These are phyloP conservation scores for Trichophaea hybrida DNA, from an alignment of 2,329 filamentous ascomycete genomes.

Conservation along the genomic window DNA sequence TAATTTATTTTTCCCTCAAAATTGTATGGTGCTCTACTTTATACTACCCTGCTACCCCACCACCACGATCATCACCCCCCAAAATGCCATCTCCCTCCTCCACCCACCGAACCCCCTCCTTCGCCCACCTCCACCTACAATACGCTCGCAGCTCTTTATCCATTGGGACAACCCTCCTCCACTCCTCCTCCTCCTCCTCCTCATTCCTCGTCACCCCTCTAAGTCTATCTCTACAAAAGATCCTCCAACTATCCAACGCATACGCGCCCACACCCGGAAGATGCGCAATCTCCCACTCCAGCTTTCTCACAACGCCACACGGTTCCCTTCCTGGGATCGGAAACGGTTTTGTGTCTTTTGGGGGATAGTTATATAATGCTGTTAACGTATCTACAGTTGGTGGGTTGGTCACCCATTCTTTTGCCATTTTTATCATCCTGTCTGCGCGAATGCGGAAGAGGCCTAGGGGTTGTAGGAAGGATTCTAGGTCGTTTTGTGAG, in stretches of 20 bases:
- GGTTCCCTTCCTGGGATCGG: neutral
- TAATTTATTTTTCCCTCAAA: no score
- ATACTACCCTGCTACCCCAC: no score
- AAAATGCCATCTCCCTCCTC: constrained; percentile 5
- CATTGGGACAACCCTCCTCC: constrained; percentile 67
- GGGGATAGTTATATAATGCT: constrained; percentile 17
- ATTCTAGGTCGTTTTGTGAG: constrained; percentile 39
- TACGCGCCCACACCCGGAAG: constrained; percentile 65
- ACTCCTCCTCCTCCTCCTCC: constrained; percentile 44
- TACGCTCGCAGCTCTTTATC: constrained; percentile 87
- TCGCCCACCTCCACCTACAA: constrained; percentile 82
- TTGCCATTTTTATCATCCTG: constrained; percentile 56
- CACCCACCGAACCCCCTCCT: constrained; percentile 64
- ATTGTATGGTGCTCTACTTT: no score
- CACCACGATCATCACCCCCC: neutral
- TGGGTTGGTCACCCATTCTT: constrained; percentile 49
- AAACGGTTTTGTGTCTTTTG: constrained; percentile 14
- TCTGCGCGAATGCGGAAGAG: constrained; percentile 53
- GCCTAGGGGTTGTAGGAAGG: constrained; percentile 55
- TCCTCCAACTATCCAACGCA: constrained; percentile 78
- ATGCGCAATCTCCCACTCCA: constrained; percentile 72
- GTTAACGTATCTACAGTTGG: constrained; percentile 46
- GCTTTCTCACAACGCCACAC: constrained; percentile 33
- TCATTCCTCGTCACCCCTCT: constrained; percentile 49
- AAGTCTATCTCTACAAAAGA: constrained; percentile 46